Conservation (phyloP, 2,329 filamentous ascomycete species). For the Fonsecaea nubica region DNA sequence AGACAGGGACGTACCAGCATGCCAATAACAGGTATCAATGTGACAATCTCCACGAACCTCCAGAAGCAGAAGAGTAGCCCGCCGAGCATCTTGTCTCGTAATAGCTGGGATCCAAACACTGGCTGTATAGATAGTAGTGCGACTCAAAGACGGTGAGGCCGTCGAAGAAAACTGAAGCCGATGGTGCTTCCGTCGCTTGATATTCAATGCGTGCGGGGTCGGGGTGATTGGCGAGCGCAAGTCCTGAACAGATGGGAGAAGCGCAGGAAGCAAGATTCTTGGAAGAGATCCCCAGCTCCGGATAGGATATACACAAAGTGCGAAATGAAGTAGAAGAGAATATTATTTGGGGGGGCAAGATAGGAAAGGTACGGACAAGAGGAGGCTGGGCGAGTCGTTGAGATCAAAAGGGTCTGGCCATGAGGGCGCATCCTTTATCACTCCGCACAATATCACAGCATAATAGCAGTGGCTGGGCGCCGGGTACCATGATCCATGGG, state of each 20-base stretch:
- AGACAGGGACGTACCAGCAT: conserved; percentile 58
- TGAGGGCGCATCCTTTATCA: conserved; percentile 1
- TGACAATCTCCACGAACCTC: conserved; percentile 66
- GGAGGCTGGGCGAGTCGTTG: not conserved
- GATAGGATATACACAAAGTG: not conserved
- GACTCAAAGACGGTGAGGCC: not conserved
- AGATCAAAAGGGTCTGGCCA: not conserved
- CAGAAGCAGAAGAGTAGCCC: conserved; percentile 68
- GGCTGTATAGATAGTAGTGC: not conserved
- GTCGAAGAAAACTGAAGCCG: not conserved
- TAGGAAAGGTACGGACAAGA: not conserved
- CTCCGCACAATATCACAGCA: not conserved
- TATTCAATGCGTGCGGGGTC: conserved; percentile 1
- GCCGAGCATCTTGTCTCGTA: conserved; percentile 52
- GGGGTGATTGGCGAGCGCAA: conserved; percentile 4
- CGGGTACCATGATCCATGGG: not conserved
- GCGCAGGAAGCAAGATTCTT: not conserved
- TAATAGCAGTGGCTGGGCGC: conserved; percentile 5
- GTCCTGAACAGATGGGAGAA: too few relatives aligned
- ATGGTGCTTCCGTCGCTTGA: not conserved
- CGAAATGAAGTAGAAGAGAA: not conserved
- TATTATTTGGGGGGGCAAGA: not conserved
- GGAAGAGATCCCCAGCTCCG: not conserved
- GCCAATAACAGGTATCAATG: conserved; percentile 67
- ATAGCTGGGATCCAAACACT: not conserved